A percentile compares a stretch with the other conserved stretches of the same genome.
These are phyloP conservation scores for Hsuehochloa calcarea DNA, from an alignment of 176 grass and related monocot genomes.

Conservation along the genomic window DNA sequence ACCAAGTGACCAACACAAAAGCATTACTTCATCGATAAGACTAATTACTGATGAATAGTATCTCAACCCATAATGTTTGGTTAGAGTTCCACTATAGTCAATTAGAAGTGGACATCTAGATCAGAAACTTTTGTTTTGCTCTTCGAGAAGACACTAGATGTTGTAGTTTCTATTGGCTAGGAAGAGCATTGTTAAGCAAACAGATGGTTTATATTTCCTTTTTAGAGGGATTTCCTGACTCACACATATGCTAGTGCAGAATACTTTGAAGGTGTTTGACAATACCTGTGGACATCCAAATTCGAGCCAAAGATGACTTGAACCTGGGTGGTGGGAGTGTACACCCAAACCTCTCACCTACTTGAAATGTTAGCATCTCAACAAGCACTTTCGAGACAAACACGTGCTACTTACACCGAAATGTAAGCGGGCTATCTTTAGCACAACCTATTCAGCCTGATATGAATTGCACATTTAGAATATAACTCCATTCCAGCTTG, in stretches of 20 bases:
- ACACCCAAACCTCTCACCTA: no score
- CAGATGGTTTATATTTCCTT: neutral
- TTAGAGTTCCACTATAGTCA: neutral
- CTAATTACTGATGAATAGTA: neutral
- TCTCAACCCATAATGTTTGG: neutral
- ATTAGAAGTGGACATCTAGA: neutral
- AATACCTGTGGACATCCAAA: slow-evolving; percentile 44
- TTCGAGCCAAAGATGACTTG: no score
- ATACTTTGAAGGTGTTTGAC: neutral
- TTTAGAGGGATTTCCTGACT: neutral
- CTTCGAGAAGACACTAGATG: neutral
- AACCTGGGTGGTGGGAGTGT: no score
- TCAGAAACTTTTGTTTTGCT: neutral
- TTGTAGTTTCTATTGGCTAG: neutral
- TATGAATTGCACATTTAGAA: neutral
- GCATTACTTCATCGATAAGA: neutral
- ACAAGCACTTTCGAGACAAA: neutral
- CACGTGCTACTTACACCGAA: neutral
- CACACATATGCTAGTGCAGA: neutral
- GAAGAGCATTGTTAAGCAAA: neutral
- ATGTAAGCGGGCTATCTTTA: neutral
- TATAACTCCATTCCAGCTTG: neutral
- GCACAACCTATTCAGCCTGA: neutral
- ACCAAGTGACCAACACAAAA: neutral
- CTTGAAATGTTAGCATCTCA: neutral